Conservation (phyloP, 2,329 filamentous ascomycete genomes). For the Xylariaceae sp. region DNA sequence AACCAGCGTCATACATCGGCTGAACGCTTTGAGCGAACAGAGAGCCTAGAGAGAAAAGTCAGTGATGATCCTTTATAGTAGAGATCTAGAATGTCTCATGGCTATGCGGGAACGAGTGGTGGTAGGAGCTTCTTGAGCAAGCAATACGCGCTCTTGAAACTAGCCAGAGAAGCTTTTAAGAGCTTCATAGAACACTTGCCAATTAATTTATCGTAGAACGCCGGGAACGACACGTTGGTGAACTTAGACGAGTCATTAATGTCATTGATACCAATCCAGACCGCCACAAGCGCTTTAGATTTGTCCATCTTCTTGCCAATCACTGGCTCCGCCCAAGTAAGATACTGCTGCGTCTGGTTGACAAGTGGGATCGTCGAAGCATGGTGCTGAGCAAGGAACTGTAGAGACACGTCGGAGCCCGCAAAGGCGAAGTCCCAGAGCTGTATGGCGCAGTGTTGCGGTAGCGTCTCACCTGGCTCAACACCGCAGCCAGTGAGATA, state of each 20-base stretch:
- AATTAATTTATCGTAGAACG: conserved; percentile 52
- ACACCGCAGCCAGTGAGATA: conserved; percentile 58
- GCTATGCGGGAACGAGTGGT: too few relatives aligned
- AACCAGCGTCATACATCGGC: conserved; percentile 53
- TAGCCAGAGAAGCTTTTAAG: too few relatives aligned
- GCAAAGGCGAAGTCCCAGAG: conserved; percentile 64
- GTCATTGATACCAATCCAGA: conserved; percentile 65
- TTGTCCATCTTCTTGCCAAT: conserved; percentile 43
- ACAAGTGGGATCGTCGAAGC: conserved; percentile 55
- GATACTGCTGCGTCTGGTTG: conserved; percentile 57
- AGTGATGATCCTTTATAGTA: too few relatives aligned
- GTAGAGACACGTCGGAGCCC: conserved; percentile 54
- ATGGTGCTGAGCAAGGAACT: conserved; percentile 56
- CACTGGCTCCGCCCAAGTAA: conserved; percentile 50
- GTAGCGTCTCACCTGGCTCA: conserved; percentile 49
- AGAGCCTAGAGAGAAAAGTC: too few relatives aligned
- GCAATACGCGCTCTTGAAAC: too few relatives aligned
- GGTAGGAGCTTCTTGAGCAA: too few relatives aligned
- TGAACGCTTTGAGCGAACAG: conserved; percentile 49
- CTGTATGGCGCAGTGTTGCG: conserved; percentile 51
- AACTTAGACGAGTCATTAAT: conserved; percentile 56
- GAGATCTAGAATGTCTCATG: too few relatives aligned
- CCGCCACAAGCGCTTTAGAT: conserved; percentile 48
- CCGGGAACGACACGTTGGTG: conserved; percentile 48
- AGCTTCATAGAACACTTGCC: too few relatives aligned